These are phyloP conservation scores for Mollisiaceae sp. DNA, from an alignment of 2,329 filamentous ascomycete species.

Conservation along the genomic window DNA sequence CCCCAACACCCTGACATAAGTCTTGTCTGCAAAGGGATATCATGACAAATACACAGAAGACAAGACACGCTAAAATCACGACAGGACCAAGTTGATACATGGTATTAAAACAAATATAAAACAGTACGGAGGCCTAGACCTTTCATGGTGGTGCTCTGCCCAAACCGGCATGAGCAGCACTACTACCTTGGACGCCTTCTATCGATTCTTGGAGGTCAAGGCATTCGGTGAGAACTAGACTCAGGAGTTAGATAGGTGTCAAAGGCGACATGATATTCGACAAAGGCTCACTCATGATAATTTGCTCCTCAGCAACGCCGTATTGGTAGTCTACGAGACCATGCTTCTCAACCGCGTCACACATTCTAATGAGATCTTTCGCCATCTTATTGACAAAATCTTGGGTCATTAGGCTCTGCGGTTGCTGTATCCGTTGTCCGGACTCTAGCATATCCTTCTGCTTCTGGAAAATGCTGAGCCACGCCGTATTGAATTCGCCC, in stretches of 20 bases:
- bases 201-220: constrained; percentile 56
- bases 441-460: constrained; percentile 74
- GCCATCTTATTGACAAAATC: constrained; percentile 79
- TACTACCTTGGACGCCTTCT: constrained; percentile 30
- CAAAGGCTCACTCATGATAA: constrained; percentile 71
- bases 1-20: constrained; percentile 21
- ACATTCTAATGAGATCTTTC: constrained; percentile 79
- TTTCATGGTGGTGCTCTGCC: constrained; percentile 39
- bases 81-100: constrained; percentile 16
- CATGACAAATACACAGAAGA: constrained; percentile 15
- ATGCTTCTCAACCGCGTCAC: constrained; percentile 85
- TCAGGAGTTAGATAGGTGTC: constrained; percentile 7
- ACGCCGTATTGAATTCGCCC: constrained; percentile 93
- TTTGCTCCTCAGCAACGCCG: constrained; percentile 94
- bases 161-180: constrained; percentile 13
- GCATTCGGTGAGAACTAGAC: constrained; percentile 56
- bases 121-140: not conserved
- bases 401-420: constrained; percentile 68
- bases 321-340: constrained; percentile 98
- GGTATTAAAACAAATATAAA: constrained; percentile 21
- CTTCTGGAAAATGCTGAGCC: constrained; percentile 81
- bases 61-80: constrained; percentile 23
- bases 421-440: constrained; percentile 41
- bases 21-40: constrained; percentile 11
- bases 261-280: not conserved